Percentiles rank a stretch among this genome's conserved stretches.
Conservation (phyloP, 495 filamentous ascomycete genomes). For the Recurvomyces mirabilis region DNA sequence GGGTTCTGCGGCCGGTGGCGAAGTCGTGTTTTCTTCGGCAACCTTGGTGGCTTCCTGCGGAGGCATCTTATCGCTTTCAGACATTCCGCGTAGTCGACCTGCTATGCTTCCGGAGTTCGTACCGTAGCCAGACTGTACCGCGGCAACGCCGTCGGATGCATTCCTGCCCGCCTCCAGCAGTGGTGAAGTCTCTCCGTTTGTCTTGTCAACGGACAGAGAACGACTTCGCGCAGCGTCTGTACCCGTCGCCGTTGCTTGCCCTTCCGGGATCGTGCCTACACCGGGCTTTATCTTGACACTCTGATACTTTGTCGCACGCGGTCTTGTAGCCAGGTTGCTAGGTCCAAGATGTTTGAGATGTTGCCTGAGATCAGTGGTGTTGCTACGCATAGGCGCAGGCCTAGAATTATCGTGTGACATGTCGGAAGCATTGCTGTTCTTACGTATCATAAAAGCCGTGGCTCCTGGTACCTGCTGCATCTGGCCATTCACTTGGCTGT, state of each 20-base stretch:
- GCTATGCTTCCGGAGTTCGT: constrained; percentile 30
- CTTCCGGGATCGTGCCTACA: constrained; percentile 23
- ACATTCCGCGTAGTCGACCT: constrained; percentile 4
- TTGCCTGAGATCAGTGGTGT: constrained; percentile 55
- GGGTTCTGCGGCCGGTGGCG: constrained; percentile 3
- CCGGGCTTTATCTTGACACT: constrained; percentile 85
- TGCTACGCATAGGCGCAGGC: constrained; percentile 21
- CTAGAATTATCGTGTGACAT: constrained; percentile 6
- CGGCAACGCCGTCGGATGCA: constrained; percentile 60
- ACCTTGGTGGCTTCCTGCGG: constrained; percentile 7
- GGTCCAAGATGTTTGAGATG: constrained; percentile 87
- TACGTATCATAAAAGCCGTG: constrained; percentile 40
- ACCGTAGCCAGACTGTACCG: constrained; percentile 55
- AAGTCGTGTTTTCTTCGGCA: constrained; percentile 14
- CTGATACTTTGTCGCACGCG: constrained; percentile 70
- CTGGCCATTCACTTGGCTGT: constrained; percentile 6
- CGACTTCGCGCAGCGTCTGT: not conserved
- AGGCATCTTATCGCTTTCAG: constrained; percentile 6
- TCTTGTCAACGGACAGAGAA: constrained; percentile 17
- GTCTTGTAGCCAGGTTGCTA: constrained; percentile 77
- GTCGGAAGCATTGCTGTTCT: constrained; percentile 25
- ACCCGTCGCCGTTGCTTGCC: constrained; percentile 13
- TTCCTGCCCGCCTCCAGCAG: constrained; percentile 41
- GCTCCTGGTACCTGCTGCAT: constrained; percentile 7
- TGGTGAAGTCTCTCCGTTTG: constrained; percentile 43